These are phyloP conservation scores for Dendrobium chrysotoxum DNA, from an alignment of 106 monocot species.

Conservation along the genomic window DNA sequence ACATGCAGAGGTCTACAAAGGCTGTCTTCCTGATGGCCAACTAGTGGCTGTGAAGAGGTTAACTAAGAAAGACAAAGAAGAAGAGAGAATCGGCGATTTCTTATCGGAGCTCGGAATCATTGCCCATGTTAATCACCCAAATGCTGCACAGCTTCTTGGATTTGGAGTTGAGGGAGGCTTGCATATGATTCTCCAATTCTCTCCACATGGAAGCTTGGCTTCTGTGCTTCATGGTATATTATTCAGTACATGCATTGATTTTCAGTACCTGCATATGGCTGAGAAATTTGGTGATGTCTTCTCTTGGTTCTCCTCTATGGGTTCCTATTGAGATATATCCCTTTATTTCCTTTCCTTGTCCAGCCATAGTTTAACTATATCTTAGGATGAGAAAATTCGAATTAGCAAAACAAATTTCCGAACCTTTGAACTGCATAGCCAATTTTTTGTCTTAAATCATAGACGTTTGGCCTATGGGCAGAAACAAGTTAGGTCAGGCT, in stretches of 20 bases:
- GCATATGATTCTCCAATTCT: slow-evolving; percentile 78
- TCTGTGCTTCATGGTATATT: slow-evolving; percentile 84
- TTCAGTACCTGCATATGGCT: not conserved
- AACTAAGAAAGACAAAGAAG: slow-evolving; percentile 53
- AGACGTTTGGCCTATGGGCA: no score
- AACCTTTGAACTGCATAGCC: no score
- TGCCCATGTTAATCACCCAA: slow-evolving; percentile 91
- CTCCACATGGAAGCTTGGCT: slow-evolving; percentile 93
- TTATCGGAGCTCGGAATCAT: slow-evolving; percentile 92
- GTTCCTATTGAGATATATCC: no score
- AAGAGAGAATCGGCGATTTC: slow-evolving; percentile 68
- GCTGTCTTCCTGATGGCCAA: slow-evolving; percentile 58
- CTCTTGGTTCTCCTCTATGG: no score
- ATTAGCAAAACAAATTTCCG: no score
- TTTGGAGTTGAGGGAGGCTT: slow-evolving; percentile 85
- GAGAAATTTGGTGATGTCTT: not conserved
- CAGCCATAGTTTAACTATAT: no score
- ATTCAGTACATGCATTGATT: not conserved
- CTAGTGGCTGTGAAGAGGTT: slow-evolving; percentile 86
- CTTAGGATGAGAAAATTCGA: no score
- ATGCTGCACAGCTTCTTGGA: slow-evolving; percentile 81
- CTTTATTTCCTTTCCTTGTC: no score
- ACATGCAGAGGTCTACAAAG: slow-evolving; percentile 89
- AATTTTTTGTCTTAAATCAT: no score
- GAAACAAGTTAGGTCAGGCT: no score